Percentiles rank a stretch among this genome's conserved stretches.
Conservation (phyloP, 345 rosid species). For the Eucalyptus lansdowneana region DNA sequence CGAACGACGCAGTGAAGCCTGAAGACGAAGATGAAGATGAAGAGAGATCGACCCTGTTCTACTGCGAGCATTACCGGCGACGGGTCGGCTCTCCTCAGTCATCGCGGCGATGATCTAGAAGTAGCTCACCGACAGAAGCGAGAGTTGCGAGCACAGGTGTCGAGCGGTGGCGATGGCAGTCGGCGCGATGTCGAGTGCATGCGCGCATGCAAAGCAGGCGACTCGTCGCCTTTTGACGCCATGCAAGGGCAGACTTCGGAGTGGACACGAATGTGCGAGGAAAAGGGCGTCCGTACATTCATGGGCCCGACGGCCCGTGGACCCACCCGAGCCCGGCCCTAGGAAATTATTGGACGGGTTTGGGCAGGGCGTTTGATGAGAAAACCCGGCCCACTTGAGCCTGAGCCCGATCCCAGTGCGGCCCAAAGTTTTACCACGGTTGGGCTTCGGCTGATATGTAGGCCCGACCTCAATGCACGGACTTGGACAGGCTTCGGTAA, state of each 20-base stretch:
- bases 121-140: not conserved
- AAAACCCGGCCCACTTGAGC: not conserved
- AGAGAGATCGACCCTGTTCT: not conserved
- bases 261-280: rapidly evolving
- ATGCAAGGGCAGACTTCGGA: not conserved
- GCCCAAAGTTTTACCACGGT: rapidly evolving
- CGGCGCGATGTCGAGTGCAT: not conserved
- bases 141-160: not conserved
- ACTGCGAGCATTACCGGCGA: not conserved
- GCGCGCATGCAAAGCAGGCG: not conserved
- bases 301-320: not conserved
- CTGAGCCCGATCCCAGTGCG: not conserved
- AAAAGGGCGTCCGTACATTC: rapidly evolving
- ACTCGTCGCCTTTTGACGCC: not conserved
- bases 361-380: not conserved
- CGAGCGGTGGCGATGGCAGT: not conserved
- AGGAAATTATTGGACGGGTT: not conserved
- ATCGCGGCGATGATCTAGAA: not conserved
- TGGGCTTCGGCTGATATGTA: not conserved
- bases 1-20: not conserved
- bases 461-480: not conserved
- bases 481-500: not conserved
- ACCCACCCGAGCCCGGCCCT: not conserved
- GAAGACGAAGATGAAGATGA: not conserved
- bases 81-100: not conserved